A percentile compares a stretch with the other conserved stretches of the same genome.
phyloP scores from a whole-genome alignment of 1,284 basidiomycete species.

The Marasmius tenuissimus region DNA sequence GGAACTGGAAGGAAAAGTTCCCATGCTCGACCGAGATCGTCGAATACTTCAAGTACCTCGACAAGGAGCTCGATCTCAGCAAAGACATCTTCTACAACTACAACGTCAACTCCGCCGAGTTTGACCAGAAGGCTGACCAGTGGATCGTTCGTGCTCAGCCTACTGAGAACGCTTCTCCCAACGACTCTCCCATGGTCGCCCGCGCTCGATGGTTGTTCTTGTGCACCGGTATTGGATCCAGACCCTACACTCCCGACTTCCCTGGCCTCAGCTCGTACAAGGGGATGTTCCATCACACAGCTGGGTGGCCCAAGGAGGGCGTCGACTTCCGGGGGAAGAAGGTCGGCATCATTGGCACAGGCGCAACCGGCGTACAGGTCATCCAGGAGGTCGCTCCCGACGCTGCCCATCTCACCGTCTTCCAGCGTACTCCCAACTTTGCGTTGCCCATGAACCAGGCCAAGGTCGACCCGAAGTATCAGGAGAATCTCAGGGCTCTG shows the following conservation, averaged over 20 bases:
- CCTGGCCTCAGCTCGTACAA: conserved; percentile 24
- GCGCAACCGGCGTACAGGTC: conserved; percentile 27
- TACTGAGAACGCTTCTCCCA: too few relatives aligned
- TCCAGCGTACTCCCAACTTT: conserved; percentile 27
- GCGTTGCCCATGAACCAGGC: conserved; percentile 24
- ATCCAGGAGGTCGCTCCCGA: conserved; percentile 24
- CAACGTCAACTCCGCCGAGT: conserved; percentile 9
- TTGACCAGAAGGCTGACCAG: conserved; percentile 5
- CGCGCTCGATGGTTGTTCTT: conserved; percentile 5
- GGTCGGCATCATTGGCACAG: conserved; percentile 26
- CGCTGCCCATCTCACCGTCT: conserved; percentile 24
- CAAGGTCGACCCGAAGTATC: conserved; percentile 8
- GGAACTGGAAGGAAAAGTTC: conserved; percentile 10
- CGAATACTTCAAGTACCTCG: conserved; percentile 12
- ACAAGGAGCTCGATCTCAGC: conserved; percentile 10
- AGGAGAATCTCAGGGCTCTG: conserved; percentile 19
- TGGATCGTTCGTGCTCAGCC: conserved; percentile 7
- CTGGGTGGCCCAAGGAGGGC: conserved; percentile 21
- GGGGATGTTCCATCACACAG: conserved; percentile 23
- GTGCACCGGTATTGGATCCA: conserved; percentile 20
- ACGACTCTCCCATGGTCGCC: conserved; percentile 4
- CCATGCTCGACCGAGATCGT: conserved; percentile 10
- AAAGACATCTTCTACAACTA: conserved; percentile 11
- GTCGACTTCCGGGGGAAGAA: conserved; percentile 22
- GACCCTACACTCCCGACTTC: conserved; percentile 20